phyloP scores from a whole-genome alignment of 257 asterid species.

The Voacanga thouarsii region DNA sequence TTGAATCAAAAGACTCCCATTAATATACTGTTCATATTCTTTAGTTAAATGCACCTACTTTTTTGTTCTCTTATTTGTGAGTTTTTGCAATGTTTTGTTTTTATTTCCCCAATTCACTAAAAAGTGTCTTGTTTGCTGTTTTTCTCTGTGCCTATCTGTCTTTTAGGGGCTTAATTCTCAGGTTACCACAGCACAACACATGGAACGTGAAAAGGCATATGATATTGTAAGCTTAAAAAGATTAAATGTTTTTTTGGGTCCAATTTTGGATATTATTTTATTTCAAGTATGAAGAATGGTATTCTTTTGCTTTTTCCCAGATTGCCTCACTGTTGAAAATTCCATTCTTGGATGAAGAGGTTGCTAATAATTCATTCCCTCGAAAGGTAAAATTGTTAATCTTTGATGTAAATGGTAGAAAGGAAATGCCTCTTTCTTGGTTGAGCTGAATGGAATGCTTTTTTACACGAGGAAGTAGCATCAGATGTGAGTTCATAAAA shows the following conservation, averaged over 20 bases:
- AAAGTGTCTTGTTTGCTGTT: background rate
- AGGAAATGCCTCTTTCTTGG: background rate
- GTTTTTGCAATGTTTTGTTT: background rate
- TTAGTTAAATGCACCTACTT: background rate
- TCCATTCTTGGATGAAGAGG: slow-evolving; percentile 83
- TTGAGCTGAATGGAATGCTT: background rate
- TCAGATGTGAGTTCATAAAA: background rate
- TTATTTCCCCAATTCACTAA: background rate
- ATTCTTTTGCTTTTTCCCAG: slow-evolving; percentile 33
- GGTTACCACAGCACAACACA: slow-evolving; percentile 86
- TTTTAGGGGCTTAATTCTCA: slow-evolving; percentile 80
- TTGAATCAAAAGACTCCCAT: background rate
- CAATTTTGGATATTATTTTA: background rate
- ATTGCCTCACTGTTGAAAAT: slow-evolving; percentile 88
- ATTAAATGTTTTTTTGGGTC: background rate
- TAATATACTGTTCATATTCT: background rate
- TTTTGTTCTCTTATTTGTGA: background rate
- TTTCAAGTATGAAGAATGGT: background rate
- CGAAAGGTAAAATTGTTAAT: slow-evolving; percentile 58
- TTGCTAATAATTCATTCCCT: slow-evolving; percentile 50
- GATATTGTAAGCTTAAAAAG: slow-evolving; percentile 62
- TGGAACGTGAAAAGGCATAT: slow-evolving; percentile 97
- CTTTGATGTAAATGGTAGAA: background rate
- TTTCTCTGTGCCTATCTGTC: background rate
- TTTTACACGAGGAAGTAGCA: background rate